Percentiles rank a stretch among this genome's conserved stretches.
phyloP scores from a whole-genome alignment of 148 eudicot species.

The Arbutus unedo region DNA sequence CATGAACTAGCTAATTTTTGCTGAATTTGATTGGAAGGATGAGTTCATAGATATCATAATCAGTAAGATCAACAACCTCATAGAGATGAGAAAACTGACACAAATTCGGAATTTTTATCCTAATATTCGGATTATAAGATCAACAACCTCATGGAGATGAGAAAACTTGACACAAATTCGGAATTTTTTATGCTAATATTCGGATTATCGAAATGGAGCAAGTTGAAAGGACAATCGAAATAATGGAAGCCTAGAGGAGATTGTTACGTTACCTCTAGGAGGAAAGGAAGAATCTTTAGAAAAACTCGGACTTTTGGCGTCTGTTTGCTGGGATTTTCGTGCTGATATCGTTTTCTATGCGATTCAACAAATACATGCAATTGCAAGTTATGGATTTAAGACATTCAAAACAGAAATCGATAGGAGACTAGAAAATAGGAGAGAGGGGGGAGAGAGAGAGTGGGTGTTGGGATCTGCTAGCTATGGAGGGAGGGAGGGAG shows the following conservation, averaged over 20 bases:
- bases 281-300: neutral
- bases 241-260: neutral
- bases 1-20: neutral
- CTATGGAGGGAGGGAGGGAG: neutral
- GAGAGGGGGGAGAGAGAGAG: constrained; percentile 10
- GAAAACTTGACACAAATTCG: neutral
- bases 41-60: neutral
- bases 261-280: neutral
- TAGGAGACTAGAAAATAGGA: neutral
- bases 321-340: too few relatives aligned
- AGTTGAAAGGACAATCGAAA: neutral
- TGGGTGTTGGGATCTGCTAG: constrained; percentile 10
- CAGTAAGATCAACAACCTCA: neutral
- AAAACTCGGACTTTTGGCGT: neutral
- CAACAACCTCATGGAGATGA: neutral
- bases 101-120: neutral
- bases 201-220: neutral
- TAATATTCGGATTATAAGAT: neutral
- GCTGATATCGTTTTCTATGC: neutral
- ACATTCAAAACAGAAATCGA: too few relatives aligned
- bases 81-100: neutral
- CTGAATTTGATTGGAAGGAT: neutral
- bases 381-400: neutral
- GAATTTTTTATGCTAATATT: neutral
- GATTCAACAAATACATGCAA: neutral